Base-by-base conservation (phyloP, 2,329 filamentous ascomycete genomes). In the Cephalotrichum gorgonifer region DNA sequence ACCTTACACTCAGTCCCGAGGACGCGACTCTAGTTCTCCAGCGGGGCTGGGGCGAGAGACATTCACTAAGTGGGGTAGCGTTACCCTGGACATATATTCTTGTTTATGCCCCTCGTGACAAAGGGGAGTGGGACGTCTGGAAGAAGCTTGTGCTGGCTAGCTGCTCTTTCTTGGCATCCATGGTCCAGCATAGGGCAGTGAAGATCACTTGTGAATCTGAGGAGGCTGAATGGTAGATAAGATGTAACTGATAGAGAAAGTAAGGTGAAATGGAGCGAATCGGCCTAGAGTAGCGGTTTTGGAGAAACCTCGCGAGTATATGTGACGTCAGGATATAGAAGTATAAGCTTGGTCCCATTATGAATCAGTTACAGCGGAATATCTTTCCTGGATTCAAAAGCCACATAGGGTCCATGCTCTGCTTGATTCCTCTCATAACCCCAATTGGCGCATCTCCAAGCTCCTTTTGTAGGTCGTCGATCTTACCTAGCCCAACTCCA, bases 311-410 rank as follows among this genome's bases (percentile, higher is more conserved):
- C n/a, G n/a, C n/a, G n/a, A n/a, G n/a, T n/a, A n/a, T n/a, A n/a
- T n/a, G n/a, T n/a, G n/a, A n/a, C 27, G 27, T 6, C 27, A 12
- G 27, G 27, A 6, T 30, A 30, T 30, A 30, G 6, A 12, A 6
- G 12, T 12, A 30, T 12, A 12, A 12, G 27, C 27, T 6, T 30
- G 12, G 6, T 25, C 56, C 51, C 22, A 30, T 30, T 6, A 58
- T 55, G 53, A 58, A 49, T 63, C 62, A 62, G n/a, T 73, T 72
- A 20, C 78, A 69, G 55, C 94, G 86, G 65, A 95, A 89, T 54
- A 95, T 91, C 70, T 95, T 95, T 1, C 88, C 88, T 0, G 89
- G 89, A 56, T 95, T 95, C 78, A 95, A 78, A 50, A 95, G 79
- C 86, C 89, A 94, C 45, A 82, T 67, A 1, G 89, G 89, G 68